A percentile compares a stretch with the other conserved stretches of the same genome.
Conservation (phyloP, 2,329 filamentous ascomycete genomes). For the Cladorrhinum sp. region DNA sequence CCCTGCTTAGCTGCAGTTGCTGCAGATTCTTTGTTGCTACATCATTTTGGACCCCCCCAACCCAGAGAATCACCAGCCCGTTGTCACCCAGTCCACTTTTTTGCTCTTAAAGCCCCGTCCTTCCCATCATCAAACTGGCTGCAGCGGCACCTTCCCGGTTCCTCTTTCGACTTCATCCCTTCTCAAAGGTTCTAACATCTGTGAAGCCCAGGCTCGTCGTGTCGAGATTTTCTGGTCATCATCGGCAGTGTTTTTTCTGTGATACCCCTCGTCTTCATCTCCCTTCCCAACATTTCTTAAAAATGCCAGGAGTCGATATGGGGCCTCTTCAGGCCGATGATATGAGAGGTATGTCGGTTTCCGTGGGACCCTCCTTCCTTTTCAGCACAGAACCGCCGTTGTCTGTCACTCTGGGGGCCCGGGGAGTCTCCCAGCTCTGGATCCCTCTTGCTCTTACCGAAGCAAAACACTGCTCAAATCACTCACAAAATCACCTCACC, state of each 20-base stretch:
- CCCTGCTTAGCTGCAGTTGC: too few species aligned
- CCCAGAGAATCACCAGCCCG: background rate
- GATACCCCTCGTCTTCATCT: background rate
- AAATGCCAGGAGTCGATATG: constrained; percentile 43
- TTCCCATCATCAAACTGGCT: constrained; percentile 3
- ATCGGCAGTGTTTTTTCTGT: background rate
- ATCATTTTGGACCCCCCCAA: background rate
- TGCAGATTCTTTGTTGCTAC: background rate
- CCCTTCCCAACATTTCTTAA: constrained; percentile 15
- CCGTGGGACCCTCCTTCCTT: background rate
- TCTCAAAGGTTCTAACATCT: background rate
- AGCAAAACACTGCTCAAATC: background rate
- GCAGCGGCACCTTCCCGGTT: constrained; percentile 4
- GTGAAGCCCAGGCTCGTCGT: background rate
- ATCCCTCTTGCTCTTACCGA: background rate
- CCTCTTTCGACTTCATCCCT: background rate
- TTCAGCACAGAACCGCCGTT: background rate
- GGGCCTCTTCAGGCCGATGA: constrained; percentile 45
- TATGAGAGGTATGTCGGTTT: constrained; percentile 33
- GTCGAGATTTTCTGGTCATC: background rate
- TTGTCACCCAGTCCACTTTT: constrained; percentile 12
- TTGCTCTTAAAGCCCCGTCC: constrained; percentile 7
- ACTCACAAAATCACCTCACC: background rate
- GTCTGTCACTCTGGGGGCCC: too few species aligned
- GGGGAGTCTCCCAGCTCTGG: too few species aligned